Evolutionary conservation across 352 stramenopile genomes (phyloP), one percentile per base, ranked within the genome.

Genomic region (Phytophthora constricta): DNA sequence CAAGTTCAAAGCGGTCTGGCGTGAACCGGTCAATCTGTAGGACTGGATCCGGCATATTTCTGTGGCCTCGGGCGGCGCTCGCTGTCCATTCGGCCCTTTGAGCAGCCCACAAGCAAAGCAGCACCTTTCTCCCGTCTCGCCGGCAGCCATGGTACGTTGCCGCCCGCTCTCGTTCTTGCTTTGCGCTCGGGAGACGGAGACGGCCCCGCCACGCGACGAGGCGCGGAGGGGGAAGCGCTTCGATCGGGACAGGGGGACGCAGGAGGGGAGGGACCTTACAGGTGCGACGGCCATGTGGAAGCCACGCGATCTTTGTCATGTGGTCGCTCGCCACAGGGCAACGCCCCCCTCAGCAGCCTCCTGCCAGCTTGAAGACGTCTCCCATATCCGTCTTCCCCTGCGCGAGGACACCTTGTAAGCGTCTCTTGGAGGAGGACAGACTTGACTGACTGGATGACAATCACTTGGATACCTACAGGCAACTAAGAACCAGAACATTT

Each of bases 401-500:
- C n/a, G n/a, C n/a, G n/a, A n/a, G n/a, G n/a, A n/a, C n/a, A n/a
- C n/a, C n/a, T 33, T 53, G 48, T 33, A 57, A 57, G 7, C 14
- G 28, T 34, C 42, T n/a, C 34, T 22, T 37, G 4, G 5, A 34
- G 20, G 2, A 50, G 23, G 58, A n/a, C 25, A 28, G 25, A 70
- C n/a, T 58, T 70, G 34, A 73, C 58, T 58, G 19, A 31, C 34
- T 64, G 48, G 13, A 31, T 58, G 46, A n/a, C n/a, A n/a, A n/a
- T n/a, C n/a, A n/a, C n/a, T n/a, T 16, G 20, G 5, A 31, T 39
- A 13, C 67, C 13, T 19, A 65, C 60, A 89, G 80, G 68, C 77
- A 68, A 74, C 63, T 72, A 72, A 81, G 59, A 83, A 65, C 68
- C 69, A 78, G 70, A 91, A 92, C 76, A 80, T 90, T 66, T 92